Percentiles rank a stretch among this genome's conserved stretches.
phyloP scores from a whole-genome alignment of 306 rosid genomes.

The Sophora flavescens region DNA sequence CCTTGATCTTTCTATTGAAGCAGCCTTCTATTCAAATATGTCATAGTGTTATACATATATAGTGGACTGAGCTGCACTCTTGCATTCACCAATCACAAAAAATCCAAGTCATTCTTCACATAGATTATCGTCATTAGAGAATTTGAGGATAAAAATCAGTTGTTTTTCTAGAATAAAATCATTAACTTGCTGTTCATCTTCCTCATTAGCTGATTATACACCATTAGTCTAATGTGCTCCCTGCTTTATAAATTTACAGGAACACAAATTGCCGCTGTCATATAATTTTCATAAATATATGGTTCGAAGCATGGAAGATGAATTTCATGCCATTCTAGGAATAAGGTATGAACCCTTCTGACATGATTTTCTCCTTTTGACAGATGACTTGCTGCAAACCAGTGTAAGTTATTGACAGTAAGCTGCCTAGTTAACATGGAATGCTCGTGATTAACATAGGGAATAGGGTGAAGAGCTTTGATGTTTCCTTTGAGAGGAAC shows the following conservation, averaged over 20 bases:
- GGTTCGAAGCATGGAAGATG: conserved; percentile 99
- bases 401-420: not conserved
- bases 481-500: not conserved
- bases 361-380: conserved; percentile 31
- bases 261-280: conserved; percentile 82
- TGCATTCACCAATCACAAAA: conserved; percentile 9
- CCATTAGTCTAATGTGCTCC: conserved; percentile 30
- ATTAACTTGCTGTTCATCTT: conserved; percentile 8
- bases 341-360: conserved; percentile 69
- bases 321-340: conserved; percentile 93
- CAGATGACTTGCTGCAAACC: conserved; percentile 1
- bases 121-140: not conserved
- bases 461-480: not conserved
- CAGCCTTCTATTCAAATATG: conserved; percentile 2
- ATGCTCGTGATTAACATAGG: not conserved
- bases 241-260: conserved; percentile 58
- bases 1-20: not conserved
- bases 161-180: conserved; percentile 17
- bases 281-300: conserved; percentile 87
- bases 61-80: not conserved
- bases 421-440: not conserved
- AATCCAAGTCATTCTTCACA: not conserved
- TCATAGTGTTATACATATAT: too few relatives aligned
- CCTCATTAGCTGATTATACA: conserved; percentile 25
- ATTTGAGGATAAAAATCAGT: conserved; percentile 2